Base-by-base conservation (phyloP, 2,329 filamentous ascomycete genomes). In the Epichloe elymi region DNA sequence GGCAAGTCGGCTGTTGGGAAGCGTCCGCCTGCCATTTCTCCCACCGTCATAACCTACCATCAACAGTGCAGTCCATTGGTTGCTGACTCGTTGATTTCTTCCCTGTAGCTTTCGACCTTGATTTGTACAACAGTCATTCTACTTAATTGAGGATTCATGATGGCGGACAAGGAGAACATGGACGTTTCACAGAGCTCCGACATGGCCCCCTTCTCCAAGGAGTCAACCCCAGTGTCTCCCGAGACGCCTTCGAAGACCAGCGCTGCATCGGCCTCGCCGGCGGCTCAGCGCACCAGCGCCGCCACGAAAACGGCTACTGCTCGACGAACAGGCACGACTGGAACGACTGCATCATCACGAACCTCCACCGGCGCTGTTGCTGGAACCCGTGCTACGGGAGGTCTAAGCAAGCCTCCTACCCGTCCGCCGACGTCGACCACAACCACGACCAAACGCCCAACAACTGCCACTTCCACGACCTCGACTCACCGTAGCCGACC, bases 151-250 rank as follows among this genome's bases (percentile, higher is more conserved):
- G 30, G 14, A 38, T 49, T 15, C 57, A 65, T 38, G 56, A 75
- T 75, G 73, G 72, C 73, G 59, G 73, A 75, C 58, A 63, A 66
- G 55, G 72, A 74, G 57, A 69, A 66, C 57, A 66, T 69, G 61
- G 71, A 74, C 54, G 67, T 69, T 52, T 65, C 68, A 51, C 69
- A 72, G 58, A 66, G 64, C 54, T 70, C 73, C 38, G 70, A 72
- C 56, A 68, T 65, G 45, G 54, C 55, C 17, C 50, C 57, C 35
- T 60, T 60, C 47, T 60, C 63, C 48, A 55, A 59, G 53, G 55
- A 53, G 26, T 49, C 65, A 15, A 60, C 61, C 50, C 57, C 65
- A 50, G 59, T 61, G 26, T 64, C 66, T 26, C 62, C 65, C 37
- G 64, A 66, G 50, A 61, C 61, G 12, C 55, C 63, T 30, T 55